Conservation (phyloP, 139 green algal species). For the Chlorella sp. region DNA sequence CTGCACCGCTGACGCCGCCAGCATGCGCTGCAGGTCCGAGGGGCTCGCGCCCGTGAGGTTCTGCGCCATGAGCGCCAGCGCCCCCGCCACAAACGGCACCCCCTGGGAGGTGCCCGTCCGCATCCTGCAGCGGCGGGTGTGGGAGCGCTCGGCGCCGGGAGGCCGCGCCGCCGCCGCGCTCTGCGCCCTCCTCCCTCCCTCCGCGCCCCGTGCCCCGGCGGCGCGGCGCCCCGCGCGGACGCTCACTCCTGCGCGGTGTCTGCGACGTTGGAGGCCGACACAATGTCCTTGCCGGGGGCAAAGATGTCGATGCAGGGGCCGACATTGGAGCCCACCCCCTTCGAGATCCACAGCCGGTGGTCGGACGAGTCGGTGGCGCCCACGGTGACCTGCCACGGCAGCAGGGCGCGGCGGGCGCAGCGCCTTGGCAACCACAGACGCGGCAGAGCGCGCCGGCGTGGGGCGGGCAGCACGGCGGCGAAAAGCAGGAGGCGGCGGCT, state of each 20-base stretch:
- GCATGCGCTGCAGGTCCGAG: background rate
- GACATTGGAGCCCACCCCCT: constrained; percentile 46
- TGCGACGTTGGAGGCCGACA: constrained; percentile 5
- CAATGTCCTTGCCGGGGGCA: constrained; percentile 45
- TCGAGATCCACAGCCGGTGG: constrained; percentile 30
- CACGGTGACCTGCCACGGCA: no score
- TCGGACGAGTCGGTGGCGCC: constrained; percentile 30
- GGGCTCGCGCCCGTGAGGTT: constrained; percentile 15
- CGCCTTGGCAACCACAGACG: no score
- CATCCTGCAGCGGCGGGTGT: constrained; percentile 22
- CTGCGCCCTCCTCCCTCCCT: background rate
- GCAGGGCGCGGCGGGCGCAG: no score
- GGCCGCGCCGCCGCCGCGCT: no score
- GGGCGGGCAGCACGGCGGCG: no score
- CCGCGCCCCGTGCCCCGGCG: no score
- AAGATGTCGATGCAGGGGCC: constrained; percentile 52
- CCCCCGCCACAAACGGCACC: constrained; percentile 35
- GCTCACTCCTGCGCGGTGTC: constrained; percentile 43
- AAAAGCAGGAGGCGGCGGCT: no score
- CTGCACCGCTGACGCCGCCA: background rate
- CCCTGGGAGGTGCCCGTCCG: constrained; percentile 37
- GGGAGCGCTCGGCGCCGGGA: no score
- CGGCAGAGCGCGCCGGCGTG: no score
- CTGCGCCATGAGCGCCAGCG: constrained; percentile 29
- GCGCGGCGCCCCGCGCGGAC: no score